Evolutionary conservation across 805 yeast genomes (phyloP), one percentile per base, ranked within the genome.

Genomic region (Hanseniaspora thailandica): DNA sequence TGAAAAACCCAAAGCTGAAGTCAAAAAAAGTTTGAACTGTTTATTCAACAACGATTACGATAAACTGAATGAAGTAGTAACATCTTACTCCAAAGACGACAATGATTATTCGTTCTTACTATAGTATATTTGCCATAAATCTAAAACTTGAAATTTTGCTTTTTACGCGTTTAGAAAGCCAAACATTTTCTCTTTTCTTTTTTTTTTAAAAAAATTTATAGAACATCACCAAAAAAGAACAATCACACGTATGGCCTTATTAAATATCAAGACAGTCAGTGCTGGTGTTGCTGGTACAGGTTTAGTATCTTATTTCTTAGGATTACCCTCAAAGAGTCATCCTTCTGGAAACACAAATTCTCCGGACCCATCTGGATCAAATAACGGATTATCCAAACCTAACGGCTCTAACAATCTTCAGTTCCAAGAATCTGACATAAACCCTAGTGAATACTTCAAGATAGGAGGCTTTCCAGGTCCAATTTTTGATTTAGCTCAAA

Each of bases 391-490:
- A 8, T 20, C 55, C 10, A 49, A 60, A 9, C 30, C 55, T 8
- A 25, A 39, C 12, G 59, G 56, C 3, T 48, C 52, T n/a, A 46
- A 39, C 19, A 38, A 30, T 28, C 5, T 34, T 41, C 15, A 15
- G 33, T 30, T 30, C 33, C 4, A 34, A 10, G 45, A 41, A 30
- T 52, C 70, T 5, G 61, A 60, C 4, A 77, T 86, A 4, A 74
- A 78, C 55, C 98, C 97, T 0, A 76, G 78, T 22, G 95, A 73
- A 6, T 88, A 84, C 69, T 89, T 88, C 72, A 81, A 82, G 60
- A 89, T 85, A 64, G 53, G 47, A 9, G 98, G 98, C 3, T 87
- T 86, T 62, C 98, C 97, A 0, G 96, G 96, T 1, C 97, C 97
- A 0, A 76, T 85, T 31, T 94, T 87, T 66, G 98, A 93, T 63